Percentiles rank a stretch among this genome's conserved stretches.
Conservation (phyloP, 306 rosid species). For the Quercus suber region DNA sequence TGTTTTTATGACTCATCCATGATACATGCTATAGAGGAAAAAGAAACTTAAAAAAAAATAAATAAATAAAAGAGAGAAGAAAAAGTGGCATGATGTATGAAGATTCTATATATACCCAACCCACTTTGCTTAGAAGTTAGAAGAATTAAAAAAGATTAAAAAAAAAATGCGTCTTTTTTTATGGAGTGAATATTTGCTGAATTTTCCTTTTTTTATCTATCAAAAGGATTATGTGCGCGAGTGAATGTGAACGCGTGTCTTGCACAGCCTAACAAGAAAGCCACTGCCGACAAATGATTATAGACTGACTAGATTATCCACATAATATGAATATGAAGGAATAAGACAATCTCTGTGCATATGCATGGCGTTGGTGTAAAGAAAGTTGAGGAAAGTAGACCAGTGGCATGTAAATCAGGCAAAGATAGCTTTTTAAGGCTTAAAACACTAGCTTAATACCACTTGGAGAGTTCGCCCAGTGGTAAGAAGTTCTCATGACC, state of each 20-base stretch:
- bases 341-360: neutral
- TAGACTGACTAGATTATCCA: neutral
- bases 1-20: neutral
- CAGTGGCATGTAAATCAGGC: no score
- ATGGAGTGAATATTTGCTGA: neutral
- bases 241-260: neutral
- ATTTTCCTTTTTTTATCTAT: neutral
- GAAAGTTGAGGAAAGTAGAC: no score
- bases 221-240: no score
- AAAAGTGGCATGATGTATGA: neutral
- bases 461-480: no score
- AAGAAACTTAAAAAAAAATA: neutral
- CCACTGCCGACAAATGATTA: neutral
- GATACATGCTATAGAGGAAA: neutral
- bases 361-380: no score
- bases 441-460: neutral
- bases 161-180: neutral
- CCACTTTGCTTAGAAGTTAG: neutral
- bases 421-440: neutral
- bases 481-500: fast-evolving
- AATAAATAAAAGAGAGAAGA: neutral
- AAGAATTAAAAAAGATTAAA: neutral
- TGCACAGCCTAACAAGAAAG: neutral
- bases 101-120: neutral
- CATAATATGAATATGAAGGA: neutral